phyloP scores from a whole-genome alignment of 2,329 filamentous ascomycete species.

The Aspergillus intermedius region DNA sequence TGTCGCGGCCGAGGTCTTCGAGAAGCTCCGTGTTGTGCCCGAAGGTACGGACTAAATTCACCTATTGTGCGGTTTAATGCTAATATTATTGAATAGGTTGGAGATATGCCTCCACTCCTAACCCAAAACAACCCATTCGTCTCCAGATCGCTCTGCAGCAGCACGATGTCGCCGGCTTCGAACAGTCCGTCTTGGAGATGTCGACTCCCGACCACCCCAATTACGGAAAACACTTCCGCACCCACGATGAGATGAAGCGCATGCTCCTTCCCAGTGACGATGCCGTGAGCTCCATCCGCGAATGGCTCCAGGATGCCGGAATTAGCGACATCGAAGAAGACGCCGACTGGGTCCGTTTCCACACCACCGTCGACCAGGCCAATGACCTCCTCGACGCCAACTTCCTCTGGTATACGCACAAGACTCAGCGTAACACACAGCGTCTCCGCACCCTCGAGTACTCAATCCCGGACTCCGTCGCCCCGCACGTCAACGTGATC shows the following conservation, averaged over 20 bases:
- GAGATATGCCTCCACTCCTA: conserved; percentile 23
- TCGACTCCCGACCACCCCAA: conserved; percentile 43
- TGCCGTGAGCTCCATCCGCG: conserved; percentile 35
- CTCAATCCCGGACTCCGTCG: conserved; percentile 31
- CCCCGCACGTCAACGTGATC: conserved; percentile 34
- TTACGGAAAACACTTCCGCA: conserved; percentile 46
- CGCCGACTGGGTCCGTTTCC: conserved; percentile 35
- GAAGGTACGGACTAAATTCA: conserved; percentile 17
- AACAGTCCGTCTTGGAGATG: conserved; percentile 43
- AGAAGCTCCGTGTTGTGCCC: conserved; percentile 29
- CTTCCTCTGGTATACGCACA: conserved; percentile 34
- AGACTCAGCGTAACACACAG: conserved; percentile 15
- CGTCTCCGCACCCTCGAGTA: conserved; percentile 36
- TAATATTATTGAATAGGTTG: conserved; percentile 21
- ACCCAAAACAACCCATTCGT: conserved; percentile 20
- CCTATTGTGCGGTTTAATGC: background rate
- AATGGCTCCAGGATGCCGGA: conserved; percentile 42
- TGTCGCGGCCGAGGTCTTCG: conserved; percentile 28
- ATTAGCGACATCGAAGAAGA: conserved; percentile 30
- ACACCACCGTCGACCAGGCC: conserved; percentile 29
- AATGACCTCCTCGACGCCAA: conserved; percentile 33
- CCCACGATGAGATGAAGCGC: conserved; percentile 43
- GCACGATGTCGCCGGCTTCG: conserved; percentile 33
- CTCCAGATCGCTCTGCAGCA: conserved; percentile 33
- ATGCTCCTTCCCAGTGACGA: conserved; percentile 42